These are phyloP conservation scores for Apostasia ramifera DNA, from an alignment of 106 monocot genomes.

Conservation along the genomic window DNA sequence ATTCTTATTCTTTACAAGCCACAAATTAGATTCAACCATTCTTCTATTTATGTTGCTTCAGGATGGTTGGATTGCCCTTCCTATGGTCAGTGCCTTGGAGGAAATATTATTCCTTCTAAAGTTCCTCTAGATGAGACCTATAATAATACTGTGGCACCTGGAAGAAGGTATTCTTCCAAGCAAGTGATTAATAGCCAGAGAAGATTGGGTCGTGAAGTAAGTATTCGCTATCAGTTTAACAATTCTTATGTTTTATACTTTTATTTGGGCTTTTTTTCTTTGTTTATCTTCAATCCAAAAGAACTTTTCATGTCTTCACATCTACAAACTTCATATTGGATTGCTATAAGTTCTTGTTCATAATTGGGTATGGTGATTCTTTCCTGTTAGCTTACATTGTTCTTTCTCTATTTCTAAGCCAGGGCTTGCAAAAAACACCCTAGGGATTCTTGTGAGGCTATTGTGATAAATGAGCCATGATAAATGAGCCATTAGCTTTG, in stretches of 20 bases:
- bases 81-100: constrained; percentile 56
- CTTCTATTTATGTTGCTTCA: constrained; percentile 3
- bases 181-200: constrained; percentile 73
- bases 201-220: constrained; percentile 68
- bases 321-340: background rate
- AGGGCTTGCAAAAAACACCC: too few relatives aligned
- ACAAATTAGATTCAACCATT: too few relatives aligned
- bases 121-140: constrained; percentile 92
- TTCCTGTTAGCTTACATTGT: too few relatives aligned
- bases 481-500: too few relatives aligned
- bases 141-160: constrained; percentile 69
- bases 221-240: constrained; percentile 15
- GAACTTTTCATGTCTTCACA: background rate
- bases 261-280: background rate
- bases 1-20: too few relatives aligned
- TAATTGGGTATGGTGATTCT: too few relatives aligned
- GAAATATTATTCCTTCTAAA: constrained; percentile 80
- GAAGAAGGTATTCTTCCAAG: constrained; percentile 88
- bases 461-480: too few relatives aligned
- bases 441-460: too few relatives aligned
- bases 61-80: constrained; percentile 96
- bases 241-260: background rate
- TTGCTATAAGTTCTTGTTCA: background rate
- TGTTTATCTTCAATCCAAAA: background rate
- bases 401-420: too few relatives aligned